A percentile compares a stretch with the other conserved stretches of the same genome.
Evolutionary conservation across 768 basidiomycete species (phyloP).

Genomic region (Chiua virens): DNA sequence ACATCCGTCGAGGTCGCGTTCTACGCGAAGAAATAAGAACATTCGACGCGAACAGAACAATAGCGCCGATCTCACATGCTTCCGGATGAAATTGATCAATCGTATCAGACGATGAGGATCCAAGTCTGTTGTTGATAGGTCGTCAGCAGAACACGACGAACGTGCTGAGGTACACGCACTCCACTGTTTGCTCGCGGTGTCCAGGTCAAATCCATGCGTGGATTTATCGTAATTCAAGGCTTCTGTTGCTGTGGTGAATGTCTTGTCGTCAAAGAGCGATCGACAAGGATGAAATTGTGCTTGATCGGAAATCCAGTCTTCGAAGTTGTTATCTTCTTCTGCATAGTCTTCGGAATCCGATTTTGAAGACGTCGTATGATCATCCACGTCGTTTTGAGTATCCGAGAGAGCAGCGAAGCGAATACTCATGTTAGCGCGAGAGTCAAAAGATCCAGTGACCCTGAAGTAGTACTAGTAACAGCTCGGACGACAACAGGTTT

Average conservation of each 20-base stretch:
- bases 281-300: slow-evolving; percentile 50
- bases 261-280: slow-evolving; percentile 74
- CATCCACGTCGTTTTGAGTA: slow-evolving; percentile 9
- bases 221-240: slow-evolving; percentile 61
- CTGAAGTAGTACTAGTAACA: too few species aligned
- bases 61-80: slow-evolving; percentile 46
- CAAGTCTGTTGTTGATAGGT: slow-evolving; percentile 44
- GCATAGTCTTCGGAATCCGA: slow-evolving; percentile 26
- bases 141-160: neutral
- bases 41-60: neutral
- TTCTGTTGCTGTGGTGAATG: slow-evolving; percentile 58
- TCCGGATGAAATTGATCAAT: slow-evolving; percentile 85
- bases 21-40: slow-evolving; percentile 35
- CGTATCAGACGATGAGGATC: slow-evolving; percentile 81
- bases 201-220: slow-evolving; percentile 63
- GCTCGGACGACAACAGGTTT: too few species aligned
- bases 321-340: slow-evolving; percentile 64
- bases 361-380: slow-evolving; percentile 15
- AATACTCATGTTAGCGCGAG: slow-evolving; percentile 26
- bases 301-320: slow-evolving; percentile 80
- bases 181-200: slow-evolving; percentile 47
- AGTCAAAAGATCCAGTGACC: neutral
- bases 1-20: slow-evolving; percentile 50
- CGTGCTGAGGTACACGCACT: slow-evolving; percentile 42
- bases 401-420: slow-evolving; percentile 21